A percentile compares a stretch with the other conserved stretches of the same genome.
phyloP scores from a whole-genome alignment of 2,329 filamentous ascomycete species.

The Hypoxylon sp. region DNA sequence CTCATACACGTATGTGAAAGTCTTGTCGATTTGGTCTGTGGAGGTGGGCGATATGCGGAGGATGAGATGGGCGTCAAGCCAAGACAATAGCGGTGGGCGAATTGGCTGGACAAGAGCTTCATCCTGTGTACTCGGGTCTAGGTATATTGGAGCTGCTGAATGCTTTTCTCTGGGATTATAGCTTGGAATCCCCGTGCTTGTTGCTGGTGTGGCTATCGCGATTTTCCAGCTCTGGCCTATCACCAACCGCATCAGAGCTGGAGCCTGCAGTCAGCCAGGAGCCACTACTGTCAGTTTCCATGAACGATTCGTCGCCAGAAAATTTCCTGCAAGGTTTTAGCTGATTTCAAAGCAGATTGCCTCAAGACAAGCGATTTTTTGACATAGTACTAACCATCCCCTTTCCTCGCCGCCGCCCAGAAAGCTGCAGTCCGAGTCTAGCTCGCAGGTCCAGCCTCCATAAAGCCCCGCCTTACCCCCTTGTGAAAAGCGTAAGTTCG shows the following conservation, averaged over 20 bases:
- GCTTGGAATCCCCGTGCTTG: conserved; percentile 18
- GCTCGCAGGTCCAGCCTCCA: conserved; percentile 80
- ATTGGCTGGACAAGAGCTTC: conserved; percentile 1
- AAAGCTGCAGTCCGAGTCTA: conserved; percentile 87
- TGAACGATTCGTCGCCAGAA: conserved; percentile 52
- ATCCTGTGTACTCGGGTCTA: conserved; percentile 12
- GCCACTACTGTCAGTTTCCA: conserved; percentile 36
- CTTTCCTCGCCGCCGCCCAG: conserved; percentile 81
- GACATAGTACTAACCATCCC: conserved; percentile 73
- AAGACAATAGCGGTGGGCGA: not conserved
- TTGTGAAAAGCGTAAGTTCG: conserved; percentile 47
- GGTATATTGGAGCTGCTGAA: not conserved
- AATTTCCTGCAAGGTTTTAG: conserved; percentile 47
- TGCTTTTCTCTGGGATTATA: conserved; percentile 12
- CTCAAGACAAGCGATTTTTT: conserved; percentile 14
- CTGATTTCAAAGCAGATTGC: conserved; percentile 1
- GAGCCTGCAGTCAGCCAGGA: conserved; percentile 34
- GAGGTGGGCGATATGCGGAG: not conserved
- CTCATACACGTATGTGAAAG: not conserved
- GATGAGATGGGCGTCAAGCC: not conserved
- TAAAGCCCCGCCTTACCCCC: conserved; percentile 66
- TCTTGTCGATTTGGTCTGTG: not conserved
- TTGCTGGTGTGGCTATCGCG: conserved; percentile 17
- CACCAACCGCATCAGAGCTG: conserved; percentile 46
- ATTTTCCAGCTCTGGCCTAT: conserved; percentile 36